Conservation (phyloP, 805 yeast genomes). For the Candida caryicola region DNA sequence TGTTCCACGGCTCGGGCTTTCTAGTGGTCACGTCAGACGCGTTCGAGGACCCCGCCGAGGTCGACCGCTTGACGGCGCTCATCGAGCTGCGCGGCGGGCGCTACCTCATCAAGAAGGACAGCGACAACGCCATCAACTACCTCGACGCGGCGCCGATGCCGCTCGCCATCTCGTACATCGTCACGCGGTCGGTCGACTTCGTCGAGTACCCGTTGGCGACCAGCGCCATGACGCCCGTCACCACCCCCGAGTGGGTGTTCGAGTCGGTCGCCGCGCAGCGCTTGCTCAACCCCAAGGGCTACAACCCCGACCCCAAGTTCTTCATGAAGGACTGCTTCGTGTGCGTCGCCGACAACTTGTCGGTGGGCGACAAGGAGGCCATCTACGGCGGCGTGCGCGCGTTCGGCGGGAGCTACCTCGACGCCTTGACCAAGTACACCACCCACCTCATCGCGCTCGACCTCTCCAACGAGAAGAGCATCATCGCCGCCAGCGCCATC, state of each 20-base stretch:
- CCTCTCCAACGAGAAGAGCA: slow-evolving; percentile 53
- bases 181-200: slow-evolving; percentile 52
- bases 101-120: slow-evolving; percentile 17
- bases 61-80: background rate
- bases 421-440: slow-evolving; percentile 62
- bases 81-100: slow-evolving; percentile 23
- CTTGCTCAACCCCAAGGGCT: slow-evolving; percentile 52
- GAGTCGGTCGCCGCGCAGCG: slow-evolving; percentile 43
- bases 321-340: slow-evolving; percentile 62
- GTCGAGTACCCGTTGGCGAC: slow-evolving; percentile 47
- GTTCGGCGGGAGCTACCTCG: slow-evolving; percentile 74
- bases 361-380: slow-evolving; percentile 61
- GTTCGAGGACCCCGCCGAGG: slow-evolving; percentile 10
- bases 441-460: slow-evolving; percentile 73
- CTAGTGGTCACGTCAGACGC: slow-evolving; percentile 19
- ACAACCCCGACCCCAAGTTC: slow-evolving; percentile 68
- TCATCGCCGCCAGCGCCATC: slow-evolving; percentile 47
- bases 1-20: slow-evolving; percentile 21
- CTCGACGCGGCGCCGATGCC: slow-evolving; percentile 7
- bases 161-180: slow-evolving; percentile 43
- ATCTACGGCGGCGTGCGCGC: slow-evolving; percentile 65
- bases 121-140: slow-evolving; percentile 17
- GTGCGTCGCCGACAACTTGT: slow-evolving; percentile 55
- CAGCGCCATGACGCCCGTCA: slow-evolving; percentile 61
- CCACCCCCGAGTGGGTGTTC: slow-evolving; percentile 58